These are phyloP conservation scores for Chloris gayana DNA, from an alignment of 176 grass and related monocot genomes.

Conservation along the genomic window DNA sequence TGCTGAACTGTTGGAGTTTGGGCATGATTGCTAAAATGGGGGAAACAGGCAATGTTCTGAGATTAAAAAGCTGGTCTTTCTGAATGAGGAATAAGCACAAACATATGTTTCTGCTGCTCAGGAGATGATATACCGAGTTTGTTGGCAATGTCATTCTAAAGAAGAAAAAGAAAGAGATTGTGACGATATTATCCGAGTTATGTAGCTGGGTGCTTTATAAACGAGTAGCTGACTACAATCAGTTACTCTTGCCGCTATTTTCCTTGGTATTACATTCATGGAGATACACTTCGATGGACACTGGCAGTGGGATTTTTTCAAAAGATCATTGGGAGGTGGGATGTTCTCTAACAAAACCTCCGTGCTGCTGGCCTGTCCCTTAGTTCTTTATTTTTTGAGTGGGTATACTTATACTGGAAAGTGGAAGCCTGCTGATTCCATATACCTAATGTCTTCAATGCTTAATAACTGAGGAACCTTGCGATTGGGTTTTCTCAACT, in stretches of 20 bases:
- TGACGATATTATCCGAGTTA: slow-evolving; percentile 17
- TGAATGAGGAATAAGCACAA: slow-evolving; percentile 1
- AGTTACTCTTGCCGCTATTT: slow-evolving; percentile 33
- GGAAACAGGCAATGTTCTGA: slow-evolving; percentile 1
- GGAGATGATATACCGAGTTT: slow-evolving; percentile 30
- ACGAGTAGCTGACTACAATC: slow-evolving; percentile 34
- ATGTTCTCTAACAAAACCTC: neutral
- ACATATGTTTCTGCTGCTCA: neutral
- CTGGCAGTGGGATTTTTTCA: neutral
- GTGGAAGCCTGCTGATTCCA: slow-evolving; percentile 21
- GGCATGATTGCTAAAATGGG: neutral
- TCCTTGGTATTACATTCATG: slow-evolving; percentile 35
- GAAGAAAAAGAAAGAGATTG: slow-evolving; percentile 1
- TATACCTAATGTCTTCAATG: slow-evolving; percentile 32
- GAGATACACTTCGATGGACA: slow-evolving; percentile 2
- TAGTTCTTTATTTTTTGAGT: slow-evolving; percentile 36
- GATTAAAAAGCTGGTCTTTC: neutral
- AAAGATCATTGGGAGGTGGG: neutral
- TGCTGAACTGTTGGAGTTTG: slow-evolving; percentile 16
- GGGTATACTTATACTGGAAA: slow-evolving; percentile 18
- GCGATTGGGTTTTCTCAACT: slow-evolving; percentile 1
- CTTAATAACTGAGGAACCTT: slow-evolving; percentile 33
- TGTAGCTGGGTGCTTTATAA: slow-evolving; percentile 27
- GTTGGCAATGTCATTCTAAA: neutral
- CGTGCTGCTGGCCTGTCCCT: slow-evolving; percentile 23